Base-by-base conservation (phyloP, 768 basidiomycete genomes). In the Phallus indusiatus region DNA sequence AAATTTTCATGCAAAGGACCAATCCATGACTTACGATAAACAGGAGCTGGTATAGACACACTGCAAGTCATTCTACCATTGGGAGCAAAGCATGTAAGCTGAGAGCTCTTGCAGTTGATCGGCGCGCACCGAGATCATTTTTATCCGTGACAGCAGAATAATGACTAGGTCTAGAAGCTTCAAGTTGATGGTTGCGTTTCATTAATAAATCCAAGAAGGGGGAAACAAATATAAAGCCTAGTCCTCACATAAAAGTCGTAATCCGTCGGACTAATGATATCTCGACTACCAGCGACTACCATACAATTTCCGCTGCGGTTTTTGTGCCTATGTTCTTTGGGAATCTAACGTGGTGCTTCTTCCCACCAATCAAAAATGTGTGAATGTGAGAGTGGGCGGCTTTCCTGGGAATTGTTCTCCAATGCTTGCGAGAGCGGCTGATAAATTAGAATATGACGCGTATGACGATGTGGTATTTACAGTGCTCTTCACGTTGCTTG, bases 301-400 rank as follows among this genome's bases (percentile, higher is more conserved):
- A 80, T 72, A 54, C 78, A 78, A 63, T 84, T 84, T 0, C 78
- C 80, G 34, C 73, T 78, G 5, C 63, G 69, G 59, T 80, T 76
- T 16, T 60, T 71, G 20, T 53, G 58, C 35, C 47, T 47, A 2
- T 55, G 28, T 21, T 59, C 64, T 57, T 58, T 54, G 0, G 78
- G 67, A 81, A 81, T 6, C 77, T 71, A 9, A 78, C 68, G 46
- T 81, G 82, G 53, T 82, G 85, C 53, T 84, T 71, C 67, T 87
- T 87, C 1, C 80, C 81, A 6, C 86, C 85, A 17, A 84, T 74
- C 14, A 86, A 76, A 63, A n/a, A n/a, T n/a, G n/a, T n/a, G n/a
- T n/a, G n/a, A 78, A 84, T 0, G 79, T 77, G 0, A 86, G 18
- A 1, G 67, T 69, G 0, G 83, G 81, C 58, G 69, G 68, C 0